These are phyloP conservation scores for Globisporangium ultimum DNA, from an alignment of 352 stramenopile species.

Conservation along the genomic window DNA sequence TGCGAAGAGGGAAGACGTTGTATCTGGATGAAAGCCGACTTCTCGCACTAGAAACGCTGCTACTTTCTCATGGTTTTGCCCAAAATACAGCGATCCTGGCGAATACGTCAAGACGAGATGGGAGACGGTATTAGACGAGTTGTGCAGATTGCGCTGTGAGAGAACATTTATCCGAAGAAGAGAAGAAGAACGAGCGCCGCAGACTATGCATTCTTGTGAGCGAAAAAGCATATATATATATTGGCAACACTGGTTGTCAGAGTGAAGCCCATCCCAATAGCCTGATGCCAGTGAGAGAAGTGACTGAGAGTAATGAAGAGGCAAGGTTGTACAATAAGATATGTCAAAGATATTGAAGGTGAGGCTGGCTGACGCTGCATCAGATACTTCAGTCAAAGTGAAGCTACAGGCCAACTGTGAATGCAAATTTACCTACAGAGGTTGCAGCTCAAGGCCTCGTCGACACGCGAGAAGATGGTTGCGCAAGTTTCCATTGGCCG, in stretches of 20 bases:
- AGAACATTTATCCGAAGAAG: background rate
- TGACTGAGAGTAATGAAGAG: no score
- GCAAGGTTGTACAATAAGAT: no score
- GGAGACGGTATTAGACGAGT: conserved; percentile 57
- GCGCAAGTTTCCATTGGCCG: background rate
- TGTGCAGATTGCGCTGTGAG: background rate
- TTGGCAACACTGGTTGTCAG: no score
- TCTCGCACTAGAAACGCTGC: conserved; percentile 56
- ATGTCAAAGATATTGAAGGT: no score
- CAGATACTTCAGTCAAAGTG: no score
- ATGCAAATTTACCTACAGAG: conserved; percentile 7
- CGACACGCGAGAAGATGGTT: background rate
- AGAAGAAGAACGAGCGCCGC: background rate
- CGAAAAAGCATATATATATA: no score
- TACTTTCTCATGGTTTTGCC: conserved; percentile 71
- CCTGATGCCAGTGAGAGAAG: no score
- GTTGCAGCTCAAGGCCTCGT: conserved; percentile 27
- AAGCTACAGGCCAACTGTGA: no score
- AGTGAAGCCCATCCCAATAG: no score
- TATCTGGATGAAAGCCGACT: conserved; percentile 58
- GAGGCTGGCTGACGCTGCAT: no score
- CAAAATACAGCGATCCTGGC: conserved; percentile 77
- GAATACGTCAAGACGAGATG: conserved; percentile 73
- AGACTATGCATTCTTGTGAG: no score
- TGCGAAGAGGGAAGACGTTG: conserved; percentile 72